Conservation (phyloP, 108 stramenopile species). For the Nannochloropsis salina region DNA sequence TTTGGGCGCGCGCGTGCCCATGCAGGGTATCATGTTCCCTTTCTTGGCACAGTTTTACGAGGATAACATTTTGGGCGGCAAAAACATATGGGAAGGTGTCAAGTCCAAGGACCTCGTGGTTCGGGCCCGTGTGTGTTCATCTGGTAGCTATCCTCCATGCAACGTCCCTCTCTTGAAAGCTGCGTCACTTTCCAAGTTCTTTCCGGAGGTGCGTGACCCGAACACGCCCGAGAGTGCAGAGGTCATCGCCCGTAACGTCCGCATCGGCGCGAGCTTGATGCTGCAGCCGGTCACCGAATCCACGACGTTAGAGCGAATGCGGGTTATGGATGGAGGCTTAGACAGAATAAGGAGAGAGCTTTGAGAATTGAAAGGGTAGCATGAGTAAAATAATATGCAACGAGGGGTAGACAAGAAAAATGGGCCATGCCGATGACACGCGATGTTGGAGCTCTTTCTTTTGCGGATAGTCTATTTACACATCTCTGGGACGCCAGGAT, state of each 20-base stretch:
- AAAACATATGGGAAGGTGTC: neutral
- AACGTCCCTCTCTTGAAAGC: neutral
- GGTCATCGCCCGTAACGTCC: neutral
- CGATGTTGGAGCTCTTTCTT: too few species aligned
- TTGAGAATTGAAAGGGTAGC: neutral
- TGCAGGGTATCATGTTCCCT: neutral
- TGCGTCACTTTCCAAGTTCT: neutral
- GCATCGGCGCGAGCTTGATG: constrained; percentile 6
- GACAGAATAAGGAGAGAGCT: neutral
- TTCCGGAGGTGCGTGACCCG: neutral
- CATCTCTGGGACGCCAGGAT: too few species aligned
- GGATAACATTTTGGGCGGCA: neutral
- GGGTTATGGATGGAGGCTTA: neutral
- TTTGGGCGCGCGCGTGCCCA: neutral
- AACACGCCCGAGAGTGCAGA: neutral
- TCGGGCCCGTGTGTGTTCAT: neutral
- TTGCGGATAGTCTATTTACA: too few species aligned
- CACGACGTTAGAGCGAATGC: constrained; percentile 4
- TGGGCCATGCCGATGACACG: too few species aligned
- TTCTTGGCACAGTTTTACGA: constrained; percentile 8
- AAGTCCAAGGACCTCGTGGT: constrained; percentile 5
- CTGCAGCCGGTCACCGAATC: neutral
- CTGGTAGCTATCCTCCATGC: neutral
- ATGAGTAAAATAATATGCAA: neutral
- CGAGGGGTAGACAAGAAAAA: too few species aligned